A percentile compares a stretch with the other conserved stretches of the same genome.
Conservation (phyloP, 768 basidiomycete species). For the Tricholoma sp. region DNA sequence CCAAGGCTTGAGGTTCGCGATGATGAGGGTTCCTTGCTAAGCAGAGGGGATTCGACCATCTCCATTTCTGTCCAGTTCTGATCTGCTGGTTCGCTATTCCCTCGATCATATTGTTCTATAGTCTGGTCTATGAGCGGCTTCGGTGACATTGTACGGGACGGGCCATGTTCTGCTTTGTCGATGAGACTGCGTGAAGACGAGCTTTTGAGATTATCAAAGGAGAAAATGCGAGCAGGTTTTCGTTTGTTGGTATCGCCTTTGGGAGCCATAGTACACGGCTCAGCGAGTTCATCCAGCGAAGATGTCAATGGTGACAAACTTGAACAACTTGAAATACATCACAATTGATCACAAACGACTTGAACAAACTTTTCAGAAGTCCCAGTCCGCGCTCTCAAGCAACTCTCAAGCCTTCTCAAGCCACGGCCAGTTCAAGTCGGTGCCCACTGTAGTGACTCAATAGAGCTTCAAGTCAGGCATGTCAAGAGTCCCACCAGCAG, state of each 20-base stretch:
- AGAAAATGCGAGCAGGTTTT: slow-evolving; percentile 19
- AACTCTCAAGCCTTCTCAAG: too few relatives aligned
- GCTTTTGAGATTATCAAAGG: slow-evolving; percentile 18
- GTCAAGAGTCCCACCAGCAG: too few relatives aligned
- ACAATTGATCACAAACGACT: too few relatives aligned
- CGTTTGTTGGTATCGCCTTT: slow-evolving; percentile 9
- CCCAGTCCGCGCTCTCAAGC: too few relatives aligned
- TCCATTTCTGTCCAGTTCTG: slow-evolving; percentile 10
- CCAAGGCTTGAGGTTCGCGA: not conserved
- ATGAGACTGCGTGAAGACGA: not conserved
- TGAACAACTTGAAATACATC: too few relatives aligned
- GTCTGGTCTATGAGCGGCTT: slow-evolving; percentile 5
- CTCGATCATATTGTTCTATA: slow-evolving; percentile 3
- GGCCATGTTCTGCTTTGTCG: slow-evolving; percentile 2
- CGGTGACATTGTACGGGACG: slow-evolving; percentile 1
- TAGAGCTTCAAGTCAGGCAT: too few relatives aligned
- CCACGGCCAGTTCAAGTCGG: too few relatives aligned
- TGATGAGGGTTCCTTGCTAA: not conserved
- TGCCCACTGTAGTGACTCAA: too few relatives aligned
- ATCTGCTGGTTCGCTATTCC: not conserved
- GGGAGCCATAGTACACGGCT: slow-evolving; percentile 4
- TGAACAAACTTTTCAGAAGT: too few relatives aligned
- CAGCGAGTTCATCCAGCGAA: too few relatives aligned
- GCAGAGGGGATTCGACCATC: slow-evolving; percentile 4
- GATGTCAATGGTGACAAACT: too few relatives aligned